Conservation (phyloP, 2,329 filamentous ascomycete genomes). For the Bipolaris bicolor region DNA sequence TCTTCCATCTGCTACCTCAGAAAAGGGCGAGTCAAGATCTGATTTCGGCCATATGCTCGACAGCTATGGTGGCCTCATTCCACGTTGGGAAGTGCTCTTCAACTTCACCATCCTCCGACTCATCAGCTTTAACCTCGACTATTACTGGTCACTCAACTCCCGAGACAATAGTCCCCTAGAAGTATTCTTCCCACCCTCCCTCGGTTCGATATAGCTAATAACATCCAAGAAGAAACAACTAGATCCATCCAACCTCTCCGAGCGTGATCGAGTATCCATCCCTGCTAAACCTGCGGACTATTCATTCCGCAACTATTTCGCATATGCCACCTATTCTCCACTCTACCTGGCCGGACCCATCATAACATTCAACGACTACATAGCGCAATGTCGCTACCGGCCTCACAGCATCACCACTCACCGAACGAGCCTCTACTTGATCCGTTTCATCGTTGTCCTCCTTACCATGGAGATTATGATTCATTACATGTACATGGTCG, state of each 20-base stretch:
- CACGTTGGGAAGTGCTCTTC: slow-evolving; percentile 96
- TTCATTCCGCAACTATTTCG: slow-evolving; percentile 83
- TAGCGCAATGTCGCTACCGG: slow-evolving; percentile 80
- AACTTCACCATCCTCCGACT: slow-evolving; percentile 91
- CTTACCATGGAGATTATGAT: slow-evolving; percentile 85
- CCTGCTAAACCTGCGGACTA: slow-evolving; percentile 76
- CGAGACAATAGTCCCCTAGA: slow-evolving; percentile 71
- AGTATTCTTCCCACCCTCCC: slow-evolving; percentile 64
- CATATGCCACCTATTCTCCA: slow-evolving; percentile 88
- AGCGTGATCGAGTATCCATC: slow-evolving; percentile 81
- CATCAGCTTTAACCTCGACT: slow-evolving; percentile 96
- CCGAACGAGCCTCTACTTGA: slow-evolving; percentile 79
- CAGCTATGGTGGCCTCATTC: slow-evolving; percentile 78
- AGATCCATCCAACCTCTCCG: slow-evolving; percentile 83
- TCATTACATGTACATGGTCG: slow-evolving; percentile 91
- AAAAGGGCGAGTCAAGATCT: slow-evolving; percentile 55
- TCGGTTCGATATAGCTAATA: slow-evolving; percentile 60
- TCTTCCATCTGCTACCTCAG: slow-evolving; percentile 49
- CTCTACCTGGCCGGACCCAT: slow-evolving; percentile 93
- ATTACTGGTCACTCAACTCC: slow-evolving; percentile 85
- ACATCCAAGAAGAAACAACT: slow-evolving; percentile 93
- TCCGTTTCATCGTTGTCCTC: slow-evolving; percentile 80
- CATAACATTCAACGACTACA: slow-evolving; percentile 97
- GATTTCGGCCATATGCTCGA: slow-evolving; percentile 77
- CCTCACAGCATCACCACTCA: slow-evolving; percentile 70